These are phyloP conservation scores for Pythium phragmiticola DNA, from an alignment of 352 stramenopile species.

Conservation along the genomic window DNA sequence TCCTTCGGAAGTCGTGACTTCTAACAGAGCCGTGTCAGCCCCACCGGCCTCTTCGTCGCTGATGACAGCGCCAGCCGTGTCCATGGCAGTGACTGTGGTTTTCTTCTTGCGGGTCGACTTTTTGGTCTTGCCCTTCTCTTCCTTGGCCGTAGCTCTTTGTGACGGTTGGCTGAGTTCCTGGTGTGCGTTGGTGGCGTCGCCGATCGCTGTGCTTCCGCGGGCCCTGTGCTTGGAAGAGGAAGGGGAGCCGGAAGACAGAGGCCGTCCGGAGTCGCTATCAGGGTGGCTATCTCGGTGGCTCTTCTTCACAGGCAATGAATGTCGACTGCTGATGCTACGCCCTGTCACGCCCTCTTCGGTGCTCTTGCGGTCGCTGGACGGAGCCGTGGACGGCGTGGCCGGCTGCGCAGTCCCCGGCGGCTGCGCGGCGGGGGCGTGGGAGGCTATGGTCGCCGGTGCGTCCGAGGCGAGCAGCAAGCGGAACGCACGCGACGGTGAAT, in stretches of 20 bases:
- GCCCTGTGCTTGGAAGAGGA: neutral
- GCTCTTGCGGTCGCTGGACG: neutral
- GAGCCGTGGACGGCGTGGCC: neutral
- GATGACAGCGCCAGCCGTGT: slow-evolving; percentile 15
- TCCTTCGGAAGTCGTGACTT: too few relatives aligned
- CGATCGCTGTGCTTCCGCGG: neutral
- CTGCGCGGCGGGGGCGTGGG: slow-evolving; percentile 8
- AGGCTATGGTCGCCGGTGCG: slow-evolving; percentile 11
- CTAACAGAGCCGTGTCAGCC: neutral
- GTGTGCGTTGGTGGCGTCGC: slow-evolving; percentile 5
- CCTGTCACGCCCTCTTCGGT: too few relatives aligned
- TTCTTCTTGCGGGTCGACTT: slow-evolving; percentile 24
- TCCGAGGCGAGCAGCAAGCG: slow-evolving; percentile 16
- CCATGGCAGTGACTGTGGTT: slow-evolving; percentile 6
- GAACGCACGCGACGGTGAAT: slow-evolving; percentile 11
- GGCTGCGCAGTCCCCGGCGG: neutral
- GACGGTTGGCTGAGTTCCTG: neutral
- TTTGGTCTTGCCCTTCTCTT: slow-evolving; percentile 14
- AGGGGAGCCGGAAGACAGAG: neutral
- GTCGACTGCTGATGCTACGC: too few relatives aligned
- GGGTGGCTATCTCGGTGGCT: neutral
- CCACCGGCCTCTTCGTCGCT: slow-evolving; percentile 12
- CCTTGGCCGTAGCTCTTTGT: neutral
- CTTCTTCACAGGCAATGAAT: neutral
- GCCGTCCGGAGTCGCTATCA: neutral